Evolutionary conservation across 306 rosid species (phyloP).

Genomic region (Vigna unguiculata): DNA sequence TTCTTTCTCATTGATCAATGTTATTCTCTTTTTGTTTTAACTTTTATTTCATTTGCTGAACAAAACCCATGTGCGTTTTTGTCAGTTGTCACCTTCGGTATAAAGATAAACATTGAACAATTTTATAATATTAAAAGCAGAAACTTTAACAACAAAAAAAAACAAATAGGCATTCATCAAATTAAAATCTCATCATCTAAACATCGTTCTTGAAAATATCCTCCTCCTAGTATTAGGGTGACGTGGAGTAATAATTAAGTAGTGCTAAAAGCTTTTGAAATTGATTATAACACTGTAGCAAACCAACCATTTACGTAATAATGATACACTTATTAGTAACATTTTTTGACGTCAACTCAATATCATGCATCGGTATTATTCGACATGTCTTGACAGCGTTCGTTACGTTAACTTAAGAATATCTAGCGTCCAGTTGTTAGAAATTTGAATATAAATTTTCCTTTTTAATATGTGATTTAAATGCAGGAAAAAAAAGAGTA

Average conservation of each 20-base stretch:
- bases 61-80: no score
- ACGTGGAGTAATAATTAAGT: neutral
- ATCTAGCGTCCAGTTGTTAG: neutral
- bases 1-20: no score
- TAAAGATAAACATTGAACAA: no score
- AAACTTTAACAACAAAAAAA: no score
- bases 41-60: no score
- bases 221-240: neutral
- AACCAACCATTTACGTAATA: neutral
- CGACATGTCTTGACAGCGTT: slow-evolving; percentile 12
- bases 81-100: no score
- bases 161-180: neutral
- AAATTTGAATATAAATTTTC: no score
- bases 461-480: no score
- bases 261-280: neutral
- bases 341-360: slow-evolving; percentile 43
- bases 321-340: neutral
- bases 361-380: slow-evolving; percentile 3
- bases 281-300: neutral
- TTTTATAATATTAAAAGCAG: no score
- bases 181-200: neutral
- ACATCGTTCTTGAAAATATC: neutral
- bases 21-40: no score
- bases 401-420: slow-evolving; percentile 13
- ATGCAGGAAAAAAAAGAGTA: no score